phyloP scores from a whole-genome alignment of 2,329 filamentous ascomycete species.

The Fusarium secorum region DNA sequence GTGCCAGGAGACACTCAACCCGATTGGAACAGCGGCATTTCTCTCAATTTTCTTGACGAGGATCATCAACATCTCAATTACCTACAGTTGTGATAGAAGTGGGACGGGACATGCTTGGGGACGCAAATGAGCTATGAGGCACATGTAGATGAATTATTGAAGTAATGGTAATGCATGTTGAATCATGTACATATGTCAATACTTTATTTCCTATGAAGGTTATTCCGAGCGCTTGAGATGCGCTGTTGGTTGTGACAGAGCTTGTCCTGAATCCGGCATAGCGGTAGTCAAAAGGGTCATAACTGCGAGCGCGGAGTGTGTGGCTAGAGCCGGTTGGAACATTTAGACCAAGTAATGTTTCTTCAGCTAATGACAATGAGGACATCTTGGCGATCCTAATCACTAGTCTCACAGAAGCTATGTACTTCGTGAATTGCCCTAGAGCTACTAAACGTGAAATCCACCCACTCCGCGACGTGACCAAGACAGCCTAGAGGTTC shows the following conservation, averaged over 20 bases:
- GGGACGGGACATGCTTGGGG: background rate
- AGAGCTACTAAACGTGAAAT: background rate
- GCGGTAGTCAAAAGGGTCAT: no score
- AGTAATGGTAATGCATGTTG: background rate
- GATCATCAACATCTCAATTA: background rate
- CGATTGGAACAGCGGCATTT: background rate
- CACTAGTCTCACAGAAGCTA: background rate
- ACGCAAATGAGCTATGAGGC: background rate
- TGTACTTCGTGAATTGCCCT: background rate
- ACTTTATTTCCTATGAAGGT: no score
- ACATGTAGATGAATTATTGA: no score
- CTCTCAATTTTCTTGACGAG: background rate
- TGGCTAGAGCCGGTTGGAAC: rapidly evolving
- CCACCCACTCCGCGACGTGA: background rate
- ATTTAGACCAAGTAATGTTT: rapidly evolving
- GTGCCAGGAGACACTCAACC: background rate
- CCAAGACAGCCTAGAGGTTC: background rate
- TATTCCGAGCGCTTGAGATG: rapidly evolving
- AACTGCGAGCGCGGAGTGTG: background rate
- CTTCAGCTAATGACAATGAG: background rate
- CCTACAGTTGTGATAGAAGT: background rate
- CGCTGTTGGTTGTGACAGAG: no score
- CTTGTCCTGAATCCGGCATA: background rate
- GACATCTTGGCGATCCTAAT: no score
- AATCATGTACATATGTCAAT: rapidly evolving